Evolutionary conservation across 768 basidiomycete species (phyloP).

Genomic region (Amanita subjunquillea): DNA sequence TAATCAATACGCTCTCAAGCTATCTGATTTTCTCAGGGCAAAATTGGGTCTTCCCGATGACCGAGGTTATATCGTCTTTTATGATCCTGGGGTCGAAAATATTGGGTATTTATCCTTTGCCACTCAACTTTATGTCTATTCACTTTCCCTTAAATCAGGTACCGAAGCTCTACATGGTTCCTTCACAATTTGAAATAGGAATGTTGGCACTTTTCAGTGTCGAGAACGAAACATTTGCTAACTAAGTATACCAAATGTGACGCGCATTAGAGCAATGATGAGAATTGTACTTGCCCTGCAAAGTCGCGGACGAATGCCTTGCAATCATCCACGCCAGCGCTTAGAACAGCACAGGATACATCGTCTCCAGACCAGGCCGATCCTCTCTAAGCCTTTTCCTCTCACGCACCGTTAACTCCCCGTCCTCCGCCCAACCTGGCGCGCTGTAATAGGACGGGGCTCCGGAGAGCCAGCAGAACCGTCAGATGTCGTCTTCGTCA

Average conservation of each 20-base stretch:
- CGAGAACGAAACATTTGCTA: too few relatives aligned
- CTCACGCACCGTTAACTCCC: slow-evolving; percentile 11
- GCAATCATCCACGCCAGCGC: neutral
- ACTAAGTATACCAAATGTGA: neutral
- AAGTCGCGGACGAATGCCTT: neutral
- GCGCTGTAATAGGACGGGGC: slow-evolving; percentile 58
- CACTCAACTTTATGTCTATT: neutral
- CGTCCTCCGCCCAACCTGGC: slow-evolving; percentile 54
- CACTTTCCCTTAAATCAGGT: neutral
- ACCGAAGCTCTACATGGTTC: neutral
- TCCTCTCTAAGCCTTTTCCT: neutral
- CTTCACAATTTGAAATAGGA: neutral
- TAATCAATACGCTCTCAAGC: slow-evolving; percentile 41
- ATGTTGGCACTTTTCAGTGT: too few relatives aligned
- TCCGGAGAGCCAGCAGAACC: slow-evolving; percentile 78
- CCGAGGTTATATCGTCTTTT: slow-evolving; percentile 52
- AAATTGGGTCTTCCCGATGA: slow-evolving; percentile 39
- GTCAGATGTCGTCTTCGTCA: slow-evolving; percentile 77
- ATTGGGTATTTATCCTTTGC: neutral
- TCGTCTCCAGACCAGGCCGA: neutral
- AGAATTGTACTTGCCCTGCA: neutral
- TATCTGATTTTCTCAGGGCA: slow-evolving; percentile 44
- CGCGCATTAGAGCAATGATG: neutral
- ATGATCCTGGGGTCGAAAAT: slow-evolving; percentile 40
- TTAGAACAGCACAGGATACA: neutral